These are phyloP conservation scores for Aquilaria malaccensis DNA, from an alignment of 345 rosid genomes.

Conservation along the genomic window DNA sequence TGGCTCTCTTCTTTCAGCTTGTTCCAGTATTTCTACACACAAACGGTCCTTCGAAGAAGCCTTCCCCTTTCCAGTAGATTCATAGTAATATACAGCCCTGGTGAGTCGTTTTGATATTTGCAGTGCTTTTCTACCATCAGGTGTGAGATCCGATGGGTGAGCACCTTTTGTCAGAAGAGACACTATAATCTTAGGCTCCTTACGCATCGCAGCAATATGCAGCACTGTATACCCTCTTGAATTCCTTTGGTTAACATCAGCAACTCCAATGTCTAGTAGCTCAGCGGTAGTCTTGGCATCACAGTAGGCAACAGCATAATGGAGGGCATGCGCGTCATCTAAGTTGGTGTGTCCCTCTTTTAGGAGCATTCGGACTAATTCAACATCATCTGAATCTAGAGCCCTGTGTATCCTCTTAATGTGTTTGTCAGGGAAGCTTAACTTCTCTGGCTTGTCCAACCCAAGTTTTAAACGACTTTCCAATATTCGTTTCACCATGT, in stretches of 20 bases:
- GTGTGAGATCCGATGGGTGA: conserved; percentile 47
- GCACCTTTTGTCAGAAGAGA: conserved; percentile 80
- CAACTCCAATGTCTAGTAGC: conserved; percentile 66
- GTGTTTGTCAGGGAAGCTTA: conserved; percentile 40
- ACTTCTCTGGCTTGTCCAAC: conserved; percentile 24
- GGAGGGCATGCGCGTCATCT: conserved; percentile 69
- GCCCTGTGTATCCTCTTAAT: conserved; percentile 63
- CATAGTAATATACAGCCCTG: conserved; percentile 46
- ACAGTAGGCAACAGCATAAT: conserved; percentile 76
- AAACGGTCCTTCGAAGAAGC: conserved; percentile 49
- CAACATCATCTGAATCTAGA: conserved; percentile 81
- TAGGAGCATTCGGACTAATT: conserved; percentile 70
- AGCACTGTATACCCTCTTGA: conserved; percentile 67
- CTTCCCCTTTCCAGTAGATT: conserved; percentile 47
- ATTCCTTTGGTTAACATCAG: conserved; percentile 55
- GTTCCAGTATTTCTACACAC: conserved; percentile 79
- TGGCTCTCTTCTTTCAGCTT: conserved; percentile 53
- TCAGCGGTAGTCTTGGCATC: conserved; percentile 67
- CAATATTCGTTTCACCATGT: conserved; percentile 39
- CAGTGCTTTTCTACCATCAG: conserved; percentile 71
- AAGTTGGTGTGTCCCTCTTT: conserved; percentile 59
- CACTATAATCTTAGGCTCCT: conserved; percentile 69
- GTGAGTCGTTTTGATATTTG: conserved; percentile 61
- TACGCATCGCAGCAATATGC: conserved; percentile 75
- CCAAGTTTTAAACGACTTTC: conserved; percentile 35